phyloP scores from a whole-genome alignment of 768 basidiomycete species.

The Lactarius sanguifluus region DNA sequence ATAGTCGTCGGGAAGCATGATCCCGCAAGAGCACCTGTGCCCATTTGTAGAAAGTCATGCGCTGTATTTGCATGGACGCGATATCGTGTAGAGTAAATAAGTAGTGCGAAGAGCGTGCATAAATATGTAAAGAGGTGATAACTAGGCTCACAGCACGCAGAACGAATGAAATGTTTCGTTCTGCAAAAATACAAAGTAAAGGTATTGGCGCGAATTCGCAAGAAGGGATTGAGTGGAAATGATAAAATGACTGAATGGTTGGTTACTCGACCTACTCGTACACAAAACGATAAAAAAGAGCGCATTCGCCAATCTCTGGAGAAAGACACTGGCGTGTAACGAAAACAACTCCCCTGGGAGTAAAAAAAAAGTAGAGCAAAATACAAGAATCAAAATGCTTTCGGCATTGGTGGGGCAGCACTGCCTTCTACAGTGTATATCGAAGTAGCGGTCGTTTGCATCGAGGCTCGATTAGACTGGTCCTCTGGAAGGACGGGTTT shows the following conservation, averaged over 20 bases:
- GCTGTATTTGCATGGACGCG: not conserved
- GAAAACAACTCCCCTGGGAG: constrained; percentile 4
- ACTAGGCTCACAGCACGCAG: constrained; percentile 20
- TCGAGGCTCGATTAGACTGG: constrained; percentile 3
- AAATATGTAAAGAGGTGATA: constrained; percentile 18
- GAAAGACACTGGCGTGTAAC: not conserved
- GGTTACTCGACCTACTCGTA: constrained; percentile 9
- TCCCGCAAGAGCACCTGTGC: not conserved
- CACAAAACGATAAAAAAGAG: constrained; percentile 10
- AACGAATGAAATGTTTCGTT: constrained; percentile 8
- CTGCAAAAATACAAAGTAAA: constrained; percentile 17
- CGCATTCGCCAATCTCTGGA: constrained; percentile 11
- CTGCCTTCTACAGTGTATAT: constrained; percentile 8
- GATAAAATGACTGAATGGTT: not conserved
- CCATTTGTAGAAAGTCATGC: not conserved
- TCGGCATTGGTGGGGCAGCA: constrained; percentile 10
- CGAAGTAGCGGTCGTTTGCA: constrained; percentile 15
- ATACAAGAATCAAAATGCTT: constrained; percentile 24
- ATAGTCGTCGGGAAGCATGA: constrained; percentile 9
- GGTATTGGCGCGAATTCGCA: constrained; percentile 23
- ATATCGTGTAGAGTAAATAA: not conserved
- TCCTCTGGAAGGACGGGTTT: not conserved
- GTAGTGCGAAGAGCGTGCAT: constrained; percentile 7
- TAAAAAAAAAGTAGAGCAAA: not conserved
- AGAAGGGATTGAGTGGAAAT: not conserved